Base-by-base conservation (phyloP, 164 flowering plant genomes). In the Magnolia changhungtana region DNA sequence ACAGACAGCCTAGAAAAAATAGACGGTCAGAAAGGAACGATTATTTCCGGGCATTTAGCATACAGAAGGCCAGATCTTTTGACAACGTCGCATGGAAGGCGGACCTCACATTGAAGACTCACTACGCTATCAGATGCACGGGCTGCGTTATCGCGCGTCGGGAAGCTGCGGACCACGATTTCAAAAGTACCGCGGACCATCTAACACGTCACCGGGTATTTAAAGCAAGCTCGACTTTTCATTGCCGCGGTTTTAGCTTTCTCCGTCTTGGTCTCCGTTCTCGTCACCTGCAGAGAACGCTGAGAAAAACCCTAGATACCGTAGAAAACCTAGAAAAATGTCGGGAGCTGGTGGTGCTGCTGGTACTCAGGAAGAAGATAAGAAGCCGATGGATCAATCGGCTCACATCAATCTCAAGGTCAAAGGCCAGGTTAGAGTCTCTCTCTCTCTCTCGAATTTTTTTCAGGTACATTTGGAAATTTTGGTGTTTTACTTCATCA, bases 401-500 rank as follows among this genome's bases (percentile, higher is more conserved):
- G 78, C 74, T 59, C 78, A 76, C 45, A 76, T 76, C 74, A 76
- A 76, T 76, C 78, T 76, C 69, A 76, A 76, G 74, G 78, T 76
- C 61, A 76, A 76, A 73, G 78, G 78, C 21, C 78, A 76, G 78
- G 78, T 76, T 23, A 20, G 78, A 7, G 37, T 75, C 50, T n/a
- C 16, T 45, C 14, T 27, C 68, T 65, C 29, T 20, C 65, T 63
- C 45, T 63, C 29, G 1, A 4, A 2, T 63, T 61, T 24, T 20
- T 66, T n/a, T 66, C 7, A 27, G 29, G 29, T 27, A 27, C 23
- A 27, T 50, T 27, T 27, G 29, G 49, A 0, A 37, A n/a, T 24
- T 75, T 19, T 9, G 1, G 21, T 37, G 19, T 2, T 68, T 27
- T 14, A 45, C 14, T 68, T 68, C 37, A 10, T 8, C 4, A 16